These are phyloP conservation scores for Ogataea saltuana DNA, from an alignment of 805 yeast species.

Conservation along the genomic window DNA sequence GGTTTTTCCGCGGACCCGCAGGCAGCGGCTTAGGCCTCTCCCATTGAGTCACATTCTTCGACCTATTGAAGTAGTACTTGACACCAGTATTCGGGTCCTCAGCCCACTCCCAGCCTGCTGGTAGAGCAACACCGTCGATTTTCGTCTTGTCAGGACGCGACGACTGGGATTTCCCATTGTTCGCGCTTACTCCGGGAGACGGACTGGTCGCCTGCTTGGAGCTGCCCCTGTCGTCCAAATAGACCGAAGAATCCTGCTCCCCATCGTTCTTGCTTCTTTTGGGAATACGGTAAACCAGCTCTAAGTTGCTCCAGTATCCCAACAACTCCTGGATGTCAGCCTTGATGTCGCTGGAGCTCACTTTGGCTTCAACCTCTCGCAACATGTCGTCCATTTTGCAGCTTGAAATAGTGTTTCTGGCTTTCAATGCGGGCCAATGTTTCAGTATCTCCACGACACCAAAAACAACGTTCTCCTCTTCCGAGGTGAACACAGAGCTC, in stretches of 20 bases:
- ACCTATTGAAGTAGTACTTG: slow-evolving; percentile 56
- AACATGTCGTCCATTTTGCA: slow-evolving; percentile 72
- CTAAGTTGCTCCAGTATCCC: slow-evolving; percentile 68
- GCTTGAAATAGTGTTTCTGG: slow-evolving; percentile 69
- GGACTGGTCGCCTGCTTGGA: slow-evolving; percentile 14
- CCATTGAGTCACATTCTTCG: slow-evolving; percentile 55
- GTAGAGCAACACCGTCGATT: slow-evolving; percentile 42
- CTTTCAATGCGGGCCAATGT: slow-evolving; percentile 68
- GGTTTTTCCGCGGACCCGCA: slow-evolving; percentile 17
- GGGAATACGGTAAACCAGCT: slow-evolving; percentile 85
- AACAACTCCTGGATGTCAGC: slow-evolving; percentile 47
- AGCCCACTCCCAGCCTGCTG: slow-evolving; percentile 69
- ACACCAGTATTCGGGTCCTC: slow-evolving; percentile 45
- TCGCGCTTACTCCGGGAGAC: neutral
- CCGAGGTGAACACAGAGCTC: slow-evolving; percentile 16
- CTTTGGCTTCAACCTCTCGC: slow-evolving; percentile 37
- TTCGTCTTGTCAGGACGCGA: slow-evolving; percentile 15
- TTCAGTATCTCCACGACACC: slow-evolving; percentile 58
- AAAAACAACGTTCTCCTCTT: slow-evolving; percentile 43
- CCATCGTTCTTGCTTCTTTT: slow-evolving; percentile 44
- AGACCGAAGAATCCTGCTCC: slow-evolving; percentile 5
- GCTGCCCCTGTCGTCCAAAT: slow-evolving; percentile 28
- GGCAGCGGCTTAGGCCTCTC: slow-evolving; percentile 47
- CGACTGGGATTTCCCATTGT: slow-evolving; percentile 2
- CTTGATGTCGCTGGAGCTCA: slow-evolving; percentile 32